Base-by-base conservation (phyloP, 2,329 filamentous ascomycete species). In the Fusarium redolens region DNA sequence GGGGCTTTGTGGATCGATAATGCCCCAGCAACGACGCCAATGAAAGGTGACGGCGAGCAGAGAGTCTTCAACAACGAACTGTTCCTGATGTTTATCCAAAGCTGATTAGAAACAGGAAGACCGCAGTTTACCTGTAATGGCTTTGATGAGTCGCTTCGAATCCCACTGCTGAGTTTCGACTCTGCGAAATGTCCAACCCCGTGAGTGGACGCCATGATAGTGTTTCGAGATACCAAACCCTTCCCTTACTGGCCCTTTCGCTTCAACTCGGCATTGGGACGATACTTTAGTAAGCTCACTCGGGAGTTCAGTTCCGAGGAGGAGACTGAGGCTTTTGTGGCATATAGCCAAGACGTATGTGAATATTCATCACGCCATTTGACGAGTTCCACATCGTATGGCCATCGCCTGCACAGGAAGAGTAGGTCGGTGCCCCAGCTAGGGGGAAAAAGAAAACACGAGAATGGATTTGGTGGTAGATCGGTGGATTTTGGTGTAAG, bases 1-100 rank as follows among this genome's bases (percentile, higher is more conserved):
- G 28, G 43, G 37, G 33, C 52, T 45, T 50, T 10, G 28, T 74
- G 48, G 33, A 47, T 65, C 31, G 40, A 74, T 66, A 68, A 72
- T 52, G 56, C 45, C 15, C 12, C 13, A 38, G 31, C 40, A 30
- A 8, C 33, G 31, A 68, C 52, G 51, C 51, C 38, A 58, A 57
- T 48, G 30, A 7, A 6, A 44, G 15, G 13, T n/a, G 3, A 14
- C 35, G 15, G 7, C 12, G 37, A 40, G 18, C 18, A 11, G 31
- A 40, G 4, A 25, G n/a, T 10, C 33, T 43, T 17, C 31, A 38
- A 13, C 18, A 31, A 9, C 17, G 40, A 38, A 22, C 17, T 45
- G 18, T n/a, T 50, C 11, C 22, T 14, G 7, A 31, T 37, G 31
- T 17, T 25, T 20, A 37, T n/a, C 22, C 15, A 28, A 20, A 57